Conservation (phyloP, 345 rosid genomes). For the Acer negundo region DNA sequence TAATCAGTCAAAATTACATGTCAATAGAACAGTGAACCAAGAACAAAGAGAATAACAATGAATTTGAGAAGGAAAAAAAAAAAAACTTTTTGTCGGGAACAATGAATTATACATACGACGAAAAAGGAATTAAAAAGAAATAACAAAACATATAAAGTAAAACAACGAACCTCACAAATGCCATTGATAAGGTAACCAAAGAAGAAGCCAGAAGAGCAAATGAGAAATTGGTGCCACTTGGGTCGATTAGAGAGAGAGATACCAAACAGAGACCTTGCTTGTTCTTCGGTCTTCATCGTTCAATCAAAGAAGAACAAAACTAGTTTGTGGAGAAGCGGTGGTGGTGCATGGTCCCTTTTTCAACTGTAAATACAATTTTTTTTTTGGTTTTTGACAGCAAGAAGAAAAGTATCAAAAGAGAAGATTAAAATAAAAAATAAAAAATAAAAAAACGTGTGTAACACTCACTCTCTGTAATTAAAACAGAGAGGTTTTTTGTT, state of each 20-base stretch:
- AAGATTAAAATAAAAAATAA: too few relatives aligned
- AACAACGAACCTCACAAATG: constrained; percentile 74
- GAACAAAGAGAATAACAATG: not conserved
- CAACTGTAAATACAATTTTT: not conserved
- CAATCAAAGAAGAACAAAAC: not conserved
- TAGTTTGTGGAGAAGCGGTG: not conserved
- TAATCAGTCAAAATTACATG: constrained; percentile 11
- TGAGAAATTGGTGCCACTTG: constrained; percentile 80
- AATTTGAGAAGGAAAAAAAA: too few relatives aligned
- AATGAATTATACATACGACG: not conserved
- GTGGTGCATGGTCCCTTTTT: not conserved
- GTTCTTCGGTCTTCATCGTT: constrained; percentile 71
- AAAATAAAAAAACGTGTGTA: too few relatives aligned
- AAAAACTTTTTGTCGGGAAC: constrained; percentile 6
- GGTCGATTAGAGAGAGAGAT: constrained; percentile 70
- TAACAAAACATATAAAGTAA: not conserved
- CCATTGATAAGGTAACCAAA: constrained; percentile 95
- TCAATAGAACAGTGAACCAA: constrained; percentile 9
- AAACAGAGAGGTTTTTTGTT: not conserved
- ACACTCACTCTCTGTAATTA: not conserved
- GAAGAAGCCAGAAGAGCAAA: constrained; percentile 95
- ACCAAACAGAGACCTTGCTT: constrained; percentile 63
- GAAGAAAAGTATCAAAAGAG: constrained; percentile 18
- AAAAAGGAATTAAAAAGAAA: constrained; percentile 1
- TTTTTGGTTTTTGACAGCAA: not conserved